phyloP scores from a whole-genome alignment of 2,329 filamentous ascomycete species.

The Aspergillus uvarum region DNA sequence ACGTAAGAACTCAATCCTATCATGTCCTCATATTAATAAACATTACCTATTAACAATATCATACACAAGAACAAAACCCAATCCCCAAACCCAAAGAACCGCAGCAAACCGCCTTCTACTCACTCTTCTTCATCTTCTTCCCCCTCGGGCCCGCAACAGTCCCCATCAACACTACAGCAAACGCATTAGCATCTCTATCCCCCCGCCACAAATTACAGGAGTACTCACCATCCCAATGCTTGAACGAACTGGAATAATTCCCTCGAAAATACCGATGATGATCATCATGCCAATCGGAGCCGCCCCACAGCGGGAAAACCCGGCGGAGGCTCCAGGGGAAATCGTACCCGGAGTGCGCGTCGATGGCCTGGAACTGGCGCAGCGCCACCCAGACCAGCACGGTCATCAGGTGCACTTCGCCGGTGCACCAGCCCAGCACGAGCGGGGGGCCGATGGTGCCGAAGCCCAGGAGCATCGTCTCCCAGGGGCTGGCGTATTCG shows the following conservation, averaged over 20 bases:
- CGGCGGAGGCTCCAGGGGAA: conserved; percentile 95
- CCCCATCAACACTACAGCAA: conserved; percentile 22
- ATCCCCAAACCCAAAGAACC: too few relatives aligned
- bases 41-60: background rate
- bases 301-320: conserved; percentile 86
- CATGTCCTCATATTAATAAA: background rate
- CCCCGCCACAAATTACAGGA: background rate
- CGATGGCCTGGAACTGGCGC: conserved; percentile 92
- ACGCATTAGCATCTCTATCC: background rate
- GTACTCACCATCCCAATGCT: conserved; percentile 76
- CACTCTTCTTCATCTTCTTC: conserved; percentile 12
- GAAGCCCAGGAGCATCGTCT: conserved; percentile 86
- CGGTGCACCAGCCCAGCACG: conserved; percentile 73
- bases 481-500: conserved; percentile 94
- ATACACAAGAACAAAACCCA: background rate
- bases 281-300: conserved; percentile 88
- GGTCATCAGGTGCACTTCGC: conserved; percentile 85
- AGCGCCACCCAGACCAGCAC: conserved; percentile 94
- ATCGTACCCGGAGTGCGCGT: conserved; percentile 94
- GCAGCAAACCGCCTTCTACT: background rate
- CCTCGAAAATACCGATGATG: conserved; percentile 98
- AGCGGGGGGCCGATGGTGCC: conserved; percentile 80
- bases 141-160: conserved; percentile 24
- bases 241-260: conserved; percentile 94
- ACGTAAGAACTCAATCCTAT: too few relatives aligned